A percentile compares a stretch with the other conserved stretches of the same genome.
Conservation (phyloP, 192 early-diverging fungal genomes). For the Coemansia sp. region DNA sequence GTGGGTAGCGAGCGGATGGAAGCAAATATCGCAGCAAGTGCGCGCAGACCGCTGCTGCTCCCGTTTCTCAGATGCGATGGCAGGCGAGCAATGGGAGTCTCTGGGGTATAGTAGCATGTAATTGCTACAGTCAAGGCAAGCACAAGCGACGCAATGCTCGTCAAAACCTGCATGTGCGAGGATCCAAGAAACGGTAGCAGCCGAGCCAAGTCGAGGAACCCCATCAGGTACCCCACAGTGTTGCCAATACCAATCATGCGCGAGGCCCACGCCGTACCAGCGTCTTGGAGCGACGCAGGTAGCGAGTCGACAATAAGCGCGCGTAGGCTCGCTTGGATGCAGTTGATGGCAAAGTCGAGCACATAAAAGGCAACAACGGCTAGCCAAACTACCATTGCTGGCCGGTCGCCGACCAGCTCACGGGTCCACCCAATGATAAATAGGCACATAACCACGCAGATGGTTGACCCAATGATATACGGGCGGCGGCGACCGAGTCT, state of each 20-base stretch:
- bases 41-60: conserved; percentile 26
- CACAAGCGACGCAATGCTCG: conserved; percentile 62
- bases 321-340: conserved; percentile 76
- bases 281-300: conserved; percentile 74
- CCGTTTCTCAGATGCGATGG: conserved; percentile 5
- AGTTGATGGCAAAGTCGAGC: conserved; percentile 93
- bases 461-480: conserved; percentile 70
- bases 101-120: conserved; percentile 64
- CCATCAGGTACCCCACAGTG: conserved; percentile 80
- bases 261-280: conserved; percentile 78
- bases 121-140: conserved; percentile 56
- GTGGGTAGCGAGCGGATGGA: conserved; percentile 62
- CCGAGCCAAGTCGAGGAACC: conserved; percentile 70
- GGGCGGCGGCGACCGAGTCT: conserved; percentile 77
- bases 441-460: conserved; percentile 63
- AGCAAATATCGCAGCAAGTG: conserved; percentile 30
- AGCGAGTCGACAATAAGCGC: conserved; percentile 83
- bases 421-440: conserved; percentile 68
- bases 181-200: conserved; percentile 65
- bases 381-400: conserved; percentile 53
- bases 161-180: conserved; percentile 77
- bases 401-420: conserved; percentile 56
- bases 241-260: conserved; percentile 82
- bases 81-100: conserved; percentile 34
- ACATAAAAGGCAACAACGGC: conserved; percentile 82